Conservation (phyloP, 495 filamentous ascomycete species). For the Chaetomidium leptoderma region DNA sequence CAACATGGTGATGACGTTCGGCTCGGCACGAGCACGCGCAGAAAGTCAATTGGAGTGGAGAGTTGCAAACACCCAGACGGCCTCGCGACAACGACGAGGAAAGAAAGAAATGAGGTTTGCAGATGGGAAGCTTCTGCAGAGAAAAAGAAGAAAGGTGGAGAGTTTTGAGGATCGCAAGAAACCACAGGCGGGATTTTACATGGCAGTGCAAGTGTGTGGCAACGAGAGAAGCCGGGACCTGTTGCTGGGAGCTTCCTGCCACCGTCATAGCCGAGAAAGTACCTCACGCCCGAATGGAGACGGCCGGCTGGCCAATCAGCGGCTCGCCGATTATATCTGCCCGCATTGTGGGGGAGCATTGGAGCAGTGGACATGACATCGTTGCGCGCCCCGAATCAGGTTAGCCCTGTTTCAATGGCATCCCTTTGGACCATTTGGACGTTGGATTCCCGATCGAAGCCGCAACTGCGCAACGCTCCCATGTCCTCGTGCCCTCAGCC, state of each 20-base stretch:
- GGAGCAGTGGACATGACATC: constrained; percentile 25
- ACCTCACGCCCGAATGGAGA: constrained; percentile 31
- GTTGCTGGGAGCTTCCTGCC: constrained; percentile 23
- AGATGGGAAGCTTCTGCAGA: constrained; percentile 13
- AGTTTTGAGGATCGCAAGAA: constrained; percentile 27
- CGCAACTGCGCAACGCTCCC: constrained; percentile 5
- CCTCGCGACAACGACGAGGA: constrained; percentile 24
- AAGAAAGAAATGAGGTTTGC: neutral
- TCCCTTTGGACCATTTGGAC: neutral
- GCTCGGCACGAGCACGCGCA: constrained; percentile 20
- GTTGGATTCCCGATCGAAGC: constrained; percentile 15
- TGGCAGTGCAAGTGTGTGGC: constrained; percentile 29
- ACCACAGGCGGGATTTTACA: constrained; percentile 34
- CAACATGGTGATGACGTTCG: constrained; percentile 50
- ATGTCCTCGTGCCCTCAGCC: neutral
- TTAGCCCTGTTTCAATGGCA: constrained; percentile 22
- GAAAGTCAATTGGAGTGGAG: constrained; percentile 36
- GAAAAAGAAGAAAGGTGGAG: constrained; percentile 33
- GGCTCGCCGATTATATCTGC: constrained; percentile 24
- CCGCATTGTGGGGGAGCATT: constrained; percentile 29
- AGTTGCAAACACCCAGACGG: constrained; percentile 25
- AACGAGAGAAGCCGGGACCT: constrained; percentile 22
- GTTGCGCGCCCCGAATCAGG: constrained; percentile 15
- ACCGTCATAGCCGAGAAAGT: constrained; percentile 38
- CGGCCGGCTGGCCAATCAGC: constrained; percentile 25